Evolutionary conservation across 306 rosid genomes (phyloP).

Genomic region (Medicago arabica): DNA sequence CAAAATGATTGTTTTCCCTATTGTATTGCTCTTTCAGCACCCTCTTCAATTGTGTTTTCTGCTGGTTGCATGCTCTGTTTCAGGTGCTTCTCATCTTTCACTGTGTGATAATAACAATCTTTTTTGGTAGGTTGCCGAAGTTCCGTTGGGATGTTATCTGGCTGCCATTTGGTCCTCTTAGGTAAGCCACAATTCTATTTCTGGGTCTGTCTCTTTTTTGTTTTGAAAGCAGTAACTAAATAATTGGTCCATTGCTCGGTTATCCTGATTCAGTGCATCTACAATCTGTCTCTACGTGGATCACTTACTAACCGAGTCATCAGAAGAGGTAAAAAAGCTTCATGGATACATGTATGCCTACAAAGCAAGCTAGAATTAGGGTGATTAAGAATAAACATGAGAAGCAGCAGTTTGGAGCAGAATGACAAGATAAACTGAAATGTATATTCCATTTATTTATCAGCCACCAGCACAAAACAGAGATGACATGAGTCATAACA

Average conservation of each 20-base stretch:
- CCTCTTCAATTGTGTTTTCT: slow-evolving; percentile 20
- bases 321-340: slow-evolving; percentile 84
- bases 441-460: slow-evolving; percentile 13
- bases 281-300: slow-evolving; percentile 81
- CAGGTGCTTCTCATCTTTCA: slow-evolving; percentile 24
- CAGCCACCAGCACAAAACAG: slow-evolving; percentile 18
- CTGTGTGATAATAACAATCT: not conserved
- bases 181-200: slow-evolving; percentile 50
- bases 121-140: slow-evolving; percentile 66
- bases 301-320: slow-evolving; percentile 71
- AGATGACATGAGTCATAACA: slow-evolving; percentile 5
- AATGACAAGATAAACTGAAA: slow-evolving; percentile 8
- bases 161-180: slow-evolving; percentile 89
- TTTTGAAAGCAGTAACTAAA: slow-evolving; percentile 33
- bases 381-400: slow-evolving; percentile 23
- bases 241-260: slow-evolving; percentile 10
- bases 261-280: slow-evolving; percentile 67
- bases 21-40: slow-evolving; percentile 3
- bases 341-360: slow-evolving; percentile 77
- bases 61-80: slow-evolving; percentile 35
- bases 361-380: slow-evolving; percentile 66
- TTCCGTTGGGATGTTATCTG: slow-evolving; percentile 91
- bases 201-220: slow-evolving; percentile 24
- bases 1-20: slow-evolving; percentile 26
- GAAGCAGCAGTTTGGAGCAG: slow-evolving; percentile 39